Conservation (phyloP, 2,329 filamentous ascomycete species). For the Diaporthe humulicola region DNA sequence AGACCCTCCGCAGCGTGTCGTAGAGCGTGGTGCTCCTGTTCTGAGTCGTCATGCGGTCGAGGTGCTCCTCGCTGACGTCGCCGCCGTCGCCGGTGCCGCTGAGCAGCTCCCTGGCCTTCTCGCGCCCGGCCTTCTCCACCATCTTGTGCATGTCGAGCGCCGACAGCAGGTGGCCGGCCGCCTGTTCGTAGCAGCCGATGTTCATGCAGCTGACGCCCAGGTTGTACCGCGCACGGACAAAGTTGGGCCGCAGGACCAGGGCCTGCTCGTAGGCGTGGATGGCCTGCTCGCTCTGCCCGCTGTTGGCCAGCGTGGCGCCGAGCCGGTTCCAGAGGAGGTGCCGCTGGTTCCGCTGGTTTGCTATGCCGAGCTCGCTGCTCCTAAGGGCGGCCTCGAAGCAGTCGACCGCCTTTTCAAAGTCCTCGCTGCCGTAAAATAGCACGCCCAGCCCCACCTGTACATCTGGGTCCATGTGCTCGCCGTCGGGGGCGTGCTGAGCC, state of each 20-base stretch:
- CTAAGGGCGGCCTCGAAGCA: constrained; percentile 95
- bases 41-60: constrained; percentile 91
- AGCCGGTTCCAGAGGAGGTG: constrained; percentile 98
- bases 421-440: constrained; percentile 96
- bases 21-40: constrained; percentile 98
- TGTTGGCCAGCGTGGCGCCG: constrained; percentile 95
- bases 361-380: constrained; percentile 84
- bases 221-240: constrained; percentile 97
- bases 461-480: constrained; percentile 97
- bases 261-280: constrained; percentile 97
- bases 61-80: constrained; percentile 72
- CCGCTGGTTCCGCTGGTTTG: constrained; percentile 87
- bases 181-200: constrained; percentile 94
- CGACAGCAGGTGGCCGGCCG: constrained; percentile 91
- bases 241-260: constrained; percentile 90
- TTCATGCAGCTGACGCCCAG: constrained; percentile 97
- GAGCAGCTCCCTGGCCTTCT: constrained; percentile 86
- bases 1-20: constrained; percentile 94
- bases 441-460: constrained; percentile 98
- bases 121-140: constrained; percentile 86
- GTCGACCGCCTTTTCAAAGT: constrained; percentile 98
- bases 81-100: constrained; percentile 64
- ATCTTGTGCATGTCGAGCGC: constrained; percentile 96
- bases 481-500: constrained; percentile 90
- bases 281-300: constrained; percentile 91